Conservation (phyloP, 495 filamentous ascomycete species). For the Beverwykella pulmonaria region DNA sequence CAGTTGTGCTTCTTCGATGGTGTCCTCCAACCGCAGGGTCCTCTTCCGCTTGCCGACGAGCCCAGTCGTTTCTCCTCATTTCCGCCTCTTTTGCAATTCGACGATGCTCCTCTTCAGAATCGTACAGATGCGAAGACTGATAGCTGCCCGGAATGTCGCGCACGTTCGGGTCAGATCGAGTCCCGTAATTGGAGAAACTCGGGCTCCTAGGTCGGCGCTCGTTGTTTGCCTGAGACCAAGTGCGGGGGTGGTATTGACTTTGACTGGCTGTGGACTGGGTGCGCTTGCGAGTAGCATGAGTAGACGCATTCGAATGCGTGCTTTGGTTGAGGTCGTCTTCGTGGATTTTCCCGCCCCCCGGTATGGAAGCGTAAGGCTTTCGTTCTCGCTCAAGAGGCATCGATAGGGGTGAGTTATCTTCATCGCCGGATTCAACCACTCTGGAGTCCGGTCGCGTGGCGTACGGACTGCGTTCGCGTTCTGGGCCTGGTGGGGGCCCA, state of each 20-base stretch:
- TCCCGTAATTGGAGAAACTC: conserved; percentile 31
- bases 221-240: conserved; percentile 17
- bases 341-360: conserved; percentile 60
- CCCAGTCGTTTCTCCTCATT: conserved; percentile 34
- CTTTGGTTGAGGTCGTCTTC: conserved; percentile 46
- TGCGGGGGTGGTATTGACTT: conserved; percentile 33
- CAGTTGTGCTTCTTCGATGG: conserved; percentile 11
- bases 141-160: conserved; percentile 28
- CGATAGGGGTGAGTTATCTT: conserved; percentile 51
- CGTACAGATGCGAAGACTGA: conserved; percentile 29
- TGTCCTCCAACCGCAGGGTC: conserved; percentile 3
- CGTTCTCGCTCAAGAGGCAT: conserved; percentile 63
- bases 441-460: conserved; percentile 45
- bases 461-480: conserved; percentile 59
- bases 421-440: conserved; percentile 50
- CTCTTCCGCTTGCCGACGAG: conserved; percentile 34
- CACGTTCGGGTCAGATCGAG: conserved; percentile 31
- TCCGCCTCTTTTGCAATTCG: conserved; percentile 32
- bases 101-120: conserved; percentile 33
- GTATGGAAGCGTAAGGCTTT: conserved; percentile 61
- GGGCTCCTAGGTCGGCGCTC: conserved; percentile 35
- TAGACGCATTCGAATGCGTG: conserved; percentile 20
- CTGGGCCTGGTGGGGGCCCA: conserved; percentile 39
- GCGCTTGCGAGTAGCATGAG: conserved; percentile 21
- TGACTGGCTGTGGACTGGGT: conserved; percentile 33